phyloP scores from a whole-genome alignment of 805 yeast species.

The Candida fluviatilis region DNA sequence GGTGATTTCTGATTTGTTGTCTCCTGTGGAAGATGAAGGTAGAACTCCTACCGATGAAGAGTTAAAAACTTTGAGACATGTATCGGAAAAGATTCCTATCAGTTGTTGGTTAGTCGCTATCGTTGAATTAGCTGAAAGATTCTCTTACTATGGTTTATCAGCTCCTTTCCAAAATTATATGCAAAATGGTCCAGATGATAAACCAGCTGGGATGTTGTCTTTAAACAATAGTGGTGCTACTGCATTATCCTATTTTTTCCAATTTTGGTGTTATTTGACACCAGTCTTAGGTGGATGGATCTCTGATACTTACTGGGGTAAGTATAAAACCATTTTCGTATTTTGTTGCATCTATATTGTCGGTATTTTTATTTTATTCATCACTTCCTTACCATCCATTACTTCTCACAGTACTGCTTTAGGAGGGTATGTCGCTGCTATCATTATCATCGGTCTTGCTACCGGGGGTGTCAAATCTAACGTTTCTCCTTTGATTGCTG shows the following conservation, averaged over 20 bases:
- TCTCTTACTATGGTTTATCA: constrained; percentile 73
- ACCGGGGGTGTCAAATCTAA: constrained; percentile 82
- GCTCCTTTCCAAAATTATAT: constrained; percentile 78
- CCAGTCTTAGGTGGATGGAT: constrained; percentile 75
- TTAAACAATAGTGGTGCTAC: constrained; percentile 63
- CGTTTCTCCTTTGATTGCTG: constrained; percentile 71
- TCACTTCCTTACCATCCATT: constrained; percentile 65
- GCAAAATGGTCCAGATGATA: constrained; percentile 47
- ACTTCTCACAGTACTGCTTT: constrained; percentile 46
- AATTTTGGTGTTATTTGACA: constrained; percentile 78
- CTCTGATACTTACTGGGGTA: constrained; percentile 73
- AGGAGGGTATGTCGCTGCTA: constrained; percentile 58
- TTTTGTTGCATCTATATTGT: constrained; percentile 56
- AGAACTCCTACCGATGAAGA: constrained; percentile 53
- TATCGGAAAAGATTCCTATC: constrained; percentile 47
- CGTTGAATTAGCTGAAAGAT: constrained; percentile 78
- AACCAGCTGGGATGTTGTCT: constrained; percentile 48
- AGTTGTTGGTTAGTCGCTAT: constrained; percentile 62
- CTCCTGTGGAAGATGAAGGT: constrained; percentile 25
- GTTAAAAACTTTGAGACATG: constrained; percentile 47
- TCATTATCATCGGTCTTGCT: constrained; percentile 65
- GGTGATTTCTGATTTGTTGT: background rate
- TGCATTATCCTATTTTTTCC: constrained; percentile 69
- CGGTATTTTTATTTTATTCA: constrained; percentile 61
- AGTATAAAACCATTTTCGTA: constrained; percentile 61